phyloP scores from a whole-genome alignment of 352 stramenopile species.

The Pythium sp. region DNA sequence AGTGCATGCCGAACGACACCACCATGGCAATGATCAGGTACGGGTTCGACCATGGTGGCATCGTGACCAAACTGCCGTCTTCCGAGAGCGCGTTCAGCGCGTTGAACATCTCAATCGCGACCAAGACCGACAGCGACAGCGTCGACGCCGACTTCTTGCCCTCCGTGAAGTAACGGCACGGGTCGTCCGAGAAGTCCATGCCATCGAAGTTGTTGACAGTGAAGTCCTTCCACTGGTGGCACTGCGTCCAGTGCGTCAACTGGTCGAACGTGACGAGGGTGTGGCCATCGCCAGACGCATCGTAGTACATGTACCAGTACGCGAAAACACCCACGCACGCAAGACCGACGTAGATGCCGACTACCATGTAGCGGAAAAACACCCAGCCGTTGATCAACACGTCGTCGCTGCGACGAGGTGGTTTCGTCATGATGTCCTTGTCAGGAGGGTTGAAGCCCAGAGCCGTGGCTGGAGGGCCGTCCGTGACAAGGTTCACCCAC shows the following conservation, averaged over 20 bases:
- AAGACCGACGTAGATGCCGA: conserved; percentile 93
- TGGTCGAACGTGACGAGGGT: conserved; percentile 89
- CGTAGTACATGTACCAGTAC: conserved; percentile 94
- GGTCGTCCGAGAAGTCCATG: conserved; percentile 87
- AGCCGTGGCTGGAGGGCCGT: conserved; percentile 97
- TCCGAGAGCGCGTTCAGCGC: conserved; percentile 93
- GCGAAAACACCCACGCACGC: conserved; percentile 91
- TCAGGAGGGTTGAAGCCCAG: conserved; percentile 99
- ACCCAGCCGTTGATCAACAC: conserved; percentile 98
- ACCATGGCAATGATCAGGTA: conserved; percentile 93
- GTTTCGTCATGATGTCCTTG: conserved; percentile 96
- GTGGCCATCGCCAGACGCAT: conserved; percentile 88
- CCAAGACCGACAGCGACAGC: conserved; percentile 91
- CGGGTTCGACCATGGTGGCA: conserved; percentile 93
- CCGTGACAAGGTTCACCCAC: conserved; percentile 99
- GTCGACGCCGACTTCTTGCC: conserved; percentile 92
- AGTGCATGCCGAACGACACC: conserved; percentile 92
- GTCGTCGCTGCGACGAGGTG: conserved; percentile 94
- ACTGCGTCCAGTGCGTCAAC: conserved; percentile 90
- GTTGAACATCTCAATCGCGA: conserved; percentile 96
- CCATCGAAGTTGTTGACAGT: conserved; percentile 90
- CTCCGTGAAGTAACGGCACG: conserved; percentile 92
- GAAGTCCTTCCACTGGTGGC: conserved; percentile 90
- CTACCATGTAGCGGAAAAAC: conserved; percentile 96
- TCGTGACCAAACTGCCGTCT: conserved; percentile 89